Base-by-base conservation (phyloP, 163 green algal genomes). In the Smithsoniella earleae region DNA sequence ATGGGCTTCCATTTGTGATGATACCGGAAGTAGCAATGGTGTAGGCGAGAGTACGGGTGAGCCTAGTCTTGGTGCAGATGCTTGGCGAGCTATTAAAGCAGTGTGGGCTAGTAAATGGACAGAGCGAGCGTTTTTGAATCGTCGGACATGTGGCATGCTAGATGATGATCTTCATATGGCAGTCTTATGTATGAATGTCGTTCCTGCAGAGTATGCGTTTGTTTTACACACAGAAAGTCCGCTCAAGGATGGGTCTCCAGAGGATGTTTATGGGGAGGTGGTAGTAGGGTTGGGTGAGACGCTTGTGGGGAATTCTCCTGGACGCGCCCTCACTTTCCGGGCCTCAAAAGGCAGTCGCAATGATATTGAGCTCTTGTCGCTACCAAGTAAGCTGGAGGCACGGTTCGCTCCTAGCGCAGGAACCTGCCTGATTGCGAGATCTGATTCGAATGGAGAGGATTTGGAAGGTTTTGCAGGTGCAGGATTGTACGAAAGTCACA, bases 61-160 rank as follows among this genome's bases (percentile, higher is more conserved):
- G 1, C 16, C 58, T 25, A 22, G n/a, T 33, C 27, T 45, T 4
- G 58, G 58, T 34, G 30, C 46, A 10, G 31, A 45, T 1, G 73
- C 78, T 36, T 94, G 87, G 87, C 16, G 33, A 2, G 83, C 83
- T 3, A 81, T 94, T 62, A 86, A 81, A 44, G 46, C 77, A 30
- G 91, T 97, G 54, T 96, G 91, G 92, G 88, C 88, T 0, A 87
- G 72, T 77, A 95, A 95, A 78, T 97, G 91, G 91, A 93, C 80
- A 38, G 89, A 96, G 74, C 80, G 91, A 13, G 92, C 92, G 8
- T 96, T 88, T 85, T 82, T 95, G 1, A 89, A 82, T 74, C 82
- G 91, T 10, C 78, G 84, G n/a, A 77, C 87, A 3, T 37, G 77
- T 18, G 82, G 84, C n/a, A 78, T 96, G 8, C 69, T 78, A 2